Percentiles rank a stretch among this genome's conserved stretches.
phyloP scores from a whole-genome alignment of 2,329 filamentous ascomycete species.

The Aspergillus pseudoterreus region DNA sequence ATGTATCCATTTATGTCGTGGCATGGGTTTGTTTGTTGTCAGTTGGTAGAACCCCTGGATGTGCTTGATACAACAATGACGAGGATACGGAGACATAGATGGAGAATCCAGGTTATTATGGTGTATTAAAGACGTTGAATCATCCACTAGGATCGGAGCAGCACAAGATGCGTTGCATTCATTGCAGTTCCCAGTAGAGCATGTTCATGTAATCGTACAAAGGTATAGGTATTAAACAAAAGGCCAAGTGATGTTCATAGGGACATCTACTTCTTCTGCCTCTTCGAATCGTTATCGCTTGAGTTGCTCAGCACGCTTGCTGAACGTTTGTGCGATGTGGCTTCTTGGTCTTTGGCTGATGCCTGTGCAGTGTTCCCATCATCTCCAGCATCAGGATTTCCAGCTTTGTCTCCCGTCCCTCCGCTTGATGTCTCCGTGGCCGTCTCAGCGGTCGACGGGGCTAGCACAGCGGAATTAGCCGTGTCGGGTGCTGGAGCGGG shows the following conservation, averaged over 20 bases:
- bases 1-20: no score
- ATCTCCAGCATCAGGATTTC: neutral
- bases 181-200: neutral
- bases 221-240: constrained; percentile 21
- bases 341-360: constrained; percentile 14
- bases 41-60: no score
- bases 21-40: no score
- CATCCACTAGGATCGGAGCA: constrained; percentile 4
- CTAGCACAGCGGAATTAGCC: constrained; percentile 13
- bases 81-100: no score
- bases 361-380: constrained; percentile 8
- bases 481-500: constrained; percentile 7
- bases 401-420: neutral
- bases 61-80: no score
- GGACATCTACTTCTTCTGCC: constrained; percentile 41
- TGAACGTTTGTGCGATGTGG: constrained; percentile 65
- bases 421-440: constrained; percentile 5
- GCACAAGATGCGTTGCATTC: constrained; percentile 1
- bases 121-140: constrained; percentile 9
- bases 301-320: constrained; percentile 72
- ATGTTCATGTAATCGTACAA: constrained; percentile 31
- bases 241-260: constrained; percentile 1
- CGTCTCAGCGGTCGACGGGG: constrained; percentile 10
- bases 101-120: no score
- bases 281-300: constrained; percentile 59